Evolutionary conservation across 805 yeast genomes (phyloP).

Genomic region (Cephaloascus albidus): DNA sequence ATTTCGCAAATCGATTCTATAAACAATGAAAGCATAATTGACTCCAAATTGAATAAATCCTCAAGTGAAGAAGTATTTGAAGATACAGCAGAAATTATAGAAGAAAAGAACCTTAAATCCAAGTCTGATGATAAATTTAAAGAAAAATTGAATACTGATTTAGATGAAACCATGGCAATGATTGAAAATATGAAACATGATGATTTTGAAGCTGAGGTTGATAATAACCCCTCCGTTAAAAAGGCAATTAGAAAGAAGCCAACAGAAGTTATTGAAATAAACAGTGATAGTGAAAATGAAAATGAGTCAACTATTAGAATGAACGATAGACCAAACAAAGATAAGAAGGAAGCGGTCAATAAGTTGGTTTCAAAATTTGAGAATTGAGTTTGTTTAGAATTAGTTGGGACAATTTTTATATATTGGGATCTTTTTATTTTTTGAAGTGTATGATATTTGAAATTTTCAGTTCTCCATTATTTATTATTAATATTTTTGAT

Average conservation of each 20-base stretch:
- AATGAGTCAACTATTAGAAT: not conserved
- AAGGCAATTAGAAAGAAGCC: not conserved
- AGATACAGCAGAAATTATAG: too few species aligned
- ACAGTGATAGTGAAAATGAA: not conserved
- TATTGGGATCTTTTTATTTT: too few species aligned
- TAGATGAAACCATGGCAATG: constrained; percentile 28
- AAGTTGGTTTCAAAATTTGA: not conserved
- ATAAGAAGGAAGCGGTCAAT: not conserved
- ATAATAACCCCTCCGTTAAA: not conserved
- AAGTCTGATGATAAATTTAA: not conserved
- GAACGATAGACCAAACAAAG: not conserved
- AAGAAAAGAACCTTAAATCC: not conserved
- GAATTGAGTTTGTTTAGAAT: not conserved
- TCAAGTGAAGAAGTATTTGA: not conserved
- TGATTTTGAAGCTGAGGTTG: not conserved
- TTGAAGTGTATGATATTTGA: not conserved
- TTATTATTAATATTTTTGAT: too few species aligned
- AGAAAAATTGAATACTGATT: constrained; percentile 18
- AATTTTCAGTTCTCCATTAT: not conserved
- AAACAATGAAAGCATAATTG: not conserved
- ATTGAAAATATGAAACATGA: constrained; percentile 24
- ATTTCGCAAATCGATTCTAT: not conserved
- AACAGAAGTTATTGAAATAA: not conserved
- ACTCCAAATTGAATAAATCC: not conserved
- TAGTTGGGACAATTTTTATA: not conserved